Percentiles rank a stretch among this genome's conserved stretches.
Conservation (phyloP, 306 rosid species). For the Begonia masoniana region DNA sequence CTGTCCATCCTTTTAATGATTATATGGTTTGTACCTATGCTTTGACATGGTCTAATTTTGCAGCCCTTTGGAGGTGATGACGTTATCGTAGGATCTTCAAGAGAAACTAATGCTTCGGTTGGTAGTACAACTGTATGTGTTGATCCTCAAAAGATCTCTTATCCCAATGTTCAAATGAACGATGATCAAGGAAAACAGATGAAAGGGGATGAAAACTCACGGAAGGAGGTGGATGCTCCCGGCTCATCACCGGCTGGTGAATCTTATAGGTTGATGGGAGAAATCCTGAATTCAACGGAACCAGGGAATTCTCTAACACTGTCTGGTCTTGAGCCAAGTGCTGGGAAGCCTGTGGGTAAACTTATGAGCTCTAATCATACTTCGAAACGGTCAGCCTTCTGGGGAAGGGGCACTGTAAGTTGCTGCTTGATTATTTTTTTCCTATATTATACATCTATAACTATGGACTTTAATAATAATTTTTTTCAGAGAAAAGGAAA, state of each 20-base stretch:
- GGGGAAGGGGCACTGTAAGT: slow-evolving; percentile 99
- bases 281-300: slow-evolving; percentile 80
- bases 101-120: slow-evolving; percentile 39
- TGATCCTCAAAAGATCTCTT: slow-evolving; percentile 14
- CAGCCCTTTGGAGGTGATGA: slow-evolving; percentile 78
- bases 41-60: too few relatives aligned
- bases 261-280: slow-evolving; percentile 78
- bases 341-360: slow-evolving; percentile 55
- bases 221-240: slow-evolving; percentile 45
- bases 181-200: slow-evolving; percentile 51
- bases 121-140: slow-evolving; percentile 35
- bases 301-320: slow-evolving; percentile 39
- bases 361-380: slow-evolving; percentile 29
- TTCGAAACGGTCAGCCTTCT: slow-evolving; percentile 69
- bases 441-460: background rate
- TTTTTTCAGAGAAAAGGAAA: too few relatives aligned
- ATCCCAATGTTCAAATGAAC: slow-evolving; percentile 28
- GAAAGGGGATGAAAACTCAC: slow-evolving; percentile 32
- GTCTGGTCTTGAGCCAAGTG: slow-evolving; percentile 42
- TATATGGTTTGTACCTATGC: too few relatives aligned
- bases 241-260: slow-evolving; percentile 50
- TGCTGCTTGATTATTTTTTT: background rate
- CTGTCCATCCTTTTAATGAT: too few relatives aligned
- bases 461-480: too few relatives aligned
- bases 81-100: slow-evolving; percentile 74